phyloP scores from a whole-genome alignment of 148 eudicot genomes.

The Silene conica region DNA sequence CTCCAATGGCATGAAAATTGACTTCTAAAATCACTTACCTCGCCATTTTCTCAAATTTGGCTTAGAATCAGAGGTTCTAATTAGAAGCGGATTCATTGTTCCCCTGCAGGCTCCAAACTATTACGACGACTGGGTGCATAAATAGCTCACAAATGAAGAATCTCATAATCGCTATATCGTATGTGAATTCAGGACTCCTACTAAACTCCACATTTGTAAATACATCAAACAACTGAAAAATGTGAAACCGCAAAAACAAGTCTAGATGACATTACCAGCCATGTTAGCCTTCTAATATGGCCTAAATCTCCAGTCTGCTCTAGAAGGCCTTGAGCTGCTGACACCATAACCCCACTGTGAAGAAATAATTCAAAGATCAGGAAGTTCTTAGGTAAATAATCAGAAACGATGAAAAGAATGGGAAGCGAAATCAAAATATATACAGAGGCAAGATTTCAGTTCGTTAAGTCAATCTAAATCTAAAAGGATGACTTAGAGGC shows the following conservation, averaged over 20 bases:
- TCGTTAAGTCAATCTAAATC: neutral
- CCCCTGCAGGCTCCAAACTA: conserved; percentile 36
- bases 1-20: neutral
- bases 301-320: conserved; percentile 82
- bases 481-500: no score
- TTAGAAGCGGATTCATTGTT: no score
- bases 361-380: conserved; percentile 9
- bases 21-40: no score
- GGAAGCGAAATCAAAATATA: neutral
- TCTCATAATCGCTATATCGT: neutral
- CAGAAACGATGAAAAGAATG: neutral
- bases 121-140: conserved; percentile 35
- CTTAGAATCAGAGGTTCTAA: no score
- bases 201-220: neutral
- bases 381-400: neutral
- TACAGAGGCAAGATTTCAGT: no score
- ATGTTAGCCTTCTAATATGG: conserved; percentile 49
- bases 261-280: neutral
- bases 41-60: no score
- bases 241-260: neutral
- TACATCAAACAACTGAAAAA: neutral
- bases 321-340: conserved; percentile 66
- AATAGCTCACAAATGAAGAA: neutral
- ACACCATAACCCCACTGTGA: conserved; percentile 69
- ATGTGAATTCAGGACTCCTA: neutral